Evolutionary conservation across 129 eudicot genomes (phyloP).

Genomic region (Lonicera japonica): DNA sequence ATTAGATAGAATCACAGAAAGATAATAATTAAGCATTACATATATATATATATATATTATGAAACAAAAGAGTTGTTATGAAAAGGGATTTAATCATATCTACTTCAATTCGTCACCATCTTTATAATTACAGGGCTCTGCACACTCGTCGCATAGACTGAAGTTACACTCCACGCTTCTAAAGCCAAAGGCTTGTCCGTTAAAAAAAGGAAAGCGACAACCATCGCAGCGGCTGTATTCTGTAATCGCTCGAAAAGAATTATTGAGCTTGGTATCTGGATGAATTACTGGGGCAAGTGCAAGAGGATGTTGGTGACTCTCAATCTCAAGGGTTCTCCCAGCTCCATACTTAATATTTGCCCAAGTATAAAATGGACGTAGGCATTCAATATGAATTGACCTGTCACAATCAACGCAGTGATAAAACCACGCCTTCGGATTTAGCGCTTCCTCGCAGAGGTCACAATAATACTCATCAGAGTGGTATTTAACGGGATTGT

Average conservation of each 20-base stretch:
- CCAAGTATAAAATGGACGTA: background rate
- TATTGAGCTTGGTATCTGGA: background rate
- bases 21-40: too few relatives aligned
- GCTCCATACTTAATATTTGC: too few relatives aligned
- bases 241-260: background rate
- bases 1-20: too few relatives aligned
- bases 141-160: too few relatives aligned
- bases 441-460: constrained; percentile 2
- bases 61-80: too few relatives aligned
- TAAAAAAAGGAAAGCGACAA: background rate
- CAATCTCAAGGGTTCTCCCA: too few relatives aligned
- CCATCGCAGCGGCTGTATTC: background rate
- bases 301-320: constrained; percentile 12
- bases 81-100: too few relatives aligned
- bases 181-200: background rate
- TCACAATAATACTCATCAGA: constrained; percentile 4
- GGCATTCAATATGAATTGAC: background rate
- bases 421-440: background rate
- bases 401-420: constrained; percentile 2
- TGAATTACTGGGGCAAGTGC: background rate
- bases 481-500: background rate
- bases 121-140: too few relatives aligned
- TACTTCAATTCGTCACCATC: too few relatives aligned
- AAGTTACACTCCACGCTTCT: background rate
- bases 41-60: too few relatives aligned